Evolutionary conservation across 345 rosid species (phyloP).

Genomic region (Erysimum cheiranthoides): DNA sequence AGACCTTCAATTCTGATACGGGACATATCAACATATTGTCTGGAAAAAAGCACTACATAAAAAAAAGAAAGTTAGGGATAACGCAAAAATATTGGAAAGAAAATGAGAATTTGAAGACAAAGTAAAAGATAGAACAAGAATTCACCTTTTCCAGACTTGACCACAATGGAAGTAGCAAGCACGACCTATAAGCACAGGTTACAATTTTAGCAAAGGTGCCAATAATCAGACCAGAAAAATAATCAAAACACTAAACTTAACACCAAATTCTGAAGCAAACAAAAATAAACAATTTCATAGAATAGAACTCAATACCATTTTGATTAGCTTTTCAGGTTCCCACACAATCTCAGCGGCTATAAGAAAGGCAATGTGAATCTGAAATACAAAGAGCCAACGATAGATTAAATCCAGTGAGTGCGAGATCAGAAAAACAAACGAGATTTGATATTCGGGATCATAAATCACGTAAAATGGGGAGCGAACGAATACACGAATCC

Average conservation of each 20-base stretch:
- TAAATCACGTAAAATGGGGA: constrained; percentile 11
- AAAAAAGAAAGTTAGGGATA: constrained; percentile 32
- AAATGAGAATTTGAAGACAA: neutral
- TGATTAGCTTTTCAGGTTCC: constrained; percentile 29
- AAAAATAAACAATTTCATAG: neutral
- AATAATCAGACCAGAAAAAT: constrained; percentile 27
- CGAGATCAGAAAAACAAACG: constrained; percentile 8
- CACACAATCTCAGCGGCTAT: constrained; percentile 1
- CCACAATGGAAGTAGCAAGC: constrained; percentile 81
- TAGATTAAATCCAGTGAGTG: constrained; percentile 14
- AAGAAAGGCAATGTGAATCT: constrained; percentile 31
- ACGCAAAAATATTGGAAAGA: neutral
- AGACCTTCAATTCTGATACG: constrained; percentile 96
- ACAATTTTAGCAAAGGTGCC: constrained; percentile 26
- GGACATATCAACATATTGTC: constrained; percentile 98
- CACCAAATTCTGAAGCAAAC: constrained; percentile 5
- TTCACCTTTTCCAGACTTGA: constrained; percentile 96
- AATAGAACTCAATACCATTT: constrained; percentile 37
- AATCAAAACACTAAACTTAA: constrained; percentile 3
- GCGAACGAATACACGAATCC: constrained; percentile 10
- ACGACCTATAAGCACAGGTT: constrained; percentile 68
- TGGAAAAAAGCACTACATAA: constrained; percentile 80
- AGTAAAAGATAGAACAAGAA: neutral
- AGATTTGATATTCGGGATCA: constrained; percentile 19
- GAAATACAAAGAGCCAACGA: constrained; percentile 28